phyloP scores from a whole-genome alignment of 805 yeast species.

The Kuraishia ogatae region DNA sequence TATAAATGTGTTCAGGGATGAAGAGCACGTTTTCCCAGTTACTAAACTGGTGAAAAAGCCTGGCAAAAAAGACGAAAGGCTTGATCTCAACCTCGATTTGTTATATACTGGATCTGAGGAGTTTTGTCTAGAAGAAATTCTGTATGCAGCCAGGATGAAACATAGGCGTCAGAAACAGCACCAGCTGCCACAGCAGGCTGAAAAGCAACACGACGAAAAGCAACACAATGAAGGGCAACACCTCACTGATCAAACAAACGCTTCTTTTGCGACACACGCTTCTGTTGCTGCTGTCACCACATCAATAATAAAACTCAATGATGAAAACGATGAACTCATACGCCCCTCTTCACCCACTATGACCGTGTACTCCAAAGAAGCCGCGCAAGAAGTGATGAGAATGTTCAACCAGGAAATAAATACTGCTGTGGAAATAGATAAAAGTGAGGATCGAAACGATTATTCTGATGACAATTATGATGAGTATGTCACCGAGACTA shows the following conservation, averaged over 20 bases:
- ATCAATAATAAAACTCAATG: not conserved
- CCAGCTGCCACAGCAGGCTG: no score
- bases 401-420: constrained; percentile 62
- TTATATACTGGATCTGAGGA: constrained; percentile 42
- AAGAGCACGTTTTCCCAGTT: constrained; percentile 25
- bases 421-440: constrained; percentile 9
- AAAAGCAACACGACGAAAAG: no score
- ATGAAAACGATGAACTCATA: constrained; percentile 4
- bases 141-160: constrained; percentile 14
- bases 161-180: not conserved
- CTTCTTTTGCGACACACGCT: no score
- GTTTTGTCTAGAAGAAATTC: constrained; percentile 53
- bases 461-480: constrained; percentile 13
- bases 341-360: constrained; percentile 63
- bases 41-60: constrained; percentile 42
- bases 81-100: constrained; percentile 52
- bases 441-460: constrained; percentile 5
- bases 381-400: constrained; percentile 61
- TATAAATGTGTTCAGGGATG: constrained; percentile 31
- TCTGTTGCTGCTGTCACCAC: not conserved
- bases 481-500: constrained; percentile 41
- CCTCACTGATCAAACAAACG: no score
- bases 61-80: constrained; percentile 53
- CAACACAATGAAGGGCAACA: no score
- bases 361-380: constrained; percentile 68